Percentiles rank a stretch among this genome's conserved stretches.
Evolutionary conservation across 352 stramenopile species (phyloP).

Genomic region (Phytophthora tentaculata): DNA sequence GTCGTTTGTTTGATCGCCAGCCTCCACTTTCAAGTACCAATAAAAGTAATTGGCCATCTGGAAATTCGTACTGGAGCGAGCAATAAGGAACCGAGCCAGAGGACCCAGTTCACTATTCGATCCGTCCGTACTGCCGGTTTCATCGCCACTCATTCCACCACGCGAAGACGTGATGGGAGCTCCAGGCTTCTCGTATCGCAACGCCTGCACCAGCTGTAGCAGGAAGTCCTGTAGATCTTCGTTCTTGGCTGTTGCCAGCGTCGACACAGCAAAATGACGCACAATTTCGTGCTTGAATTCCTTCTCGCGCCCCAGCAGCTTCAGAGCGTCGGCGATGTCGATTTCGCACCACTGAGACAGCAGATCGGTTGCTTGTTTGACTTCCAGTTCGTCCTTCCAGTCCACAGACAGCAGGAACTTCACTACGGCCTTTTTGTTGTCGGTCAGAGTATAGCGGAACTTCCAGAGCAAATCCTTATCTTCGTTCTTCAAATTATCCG

Average conservation of each 20-base stretch:
- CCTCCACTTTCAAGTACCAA: constrained; percentile 91
- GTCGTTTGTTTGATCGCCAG: constrained; percentile 73
- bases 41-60: constrained; percentile 99
- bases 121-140: constrained; percentile 50
- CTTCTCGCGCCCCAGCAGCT: constrained; percentile 94
- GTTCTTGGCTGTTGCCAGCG: constrained; percentile 94
- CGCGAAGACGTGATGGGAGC: constrained; percentile 41
- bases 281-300: constrained; percentile 93
- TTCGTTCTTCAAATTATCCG: constrained; percentile 93
- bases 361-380: constrained; percentile 92
- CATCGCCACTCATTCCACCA: constrained; percentile 48
- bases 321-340: constrained; percentile 98
- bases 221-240: constrained; percentile 98
- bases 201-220: constrained; percentile 98
- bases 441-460: constrained; percentile 96
- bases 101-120: constrained; percentile 65
- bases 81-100: constrained; percentile 95
- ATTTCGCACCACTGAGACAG: constrained; percentile 91
- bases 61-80: constrained; percentile 93
- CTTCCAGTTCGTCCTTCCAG: constrained; percentile 97
- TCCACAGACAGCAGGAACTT: constrained; percentile 99
- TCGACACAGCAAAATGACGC: constrained; percentile 97
- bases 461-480: constrained; percentile 96
- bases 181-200: constrained; percentile 90
- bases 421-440: constrained; percentile 95